Base-by-base conservation (phyloP, 2,329 filamentous ascomycete species). In the Mycosphaerella sp. region DNA sequence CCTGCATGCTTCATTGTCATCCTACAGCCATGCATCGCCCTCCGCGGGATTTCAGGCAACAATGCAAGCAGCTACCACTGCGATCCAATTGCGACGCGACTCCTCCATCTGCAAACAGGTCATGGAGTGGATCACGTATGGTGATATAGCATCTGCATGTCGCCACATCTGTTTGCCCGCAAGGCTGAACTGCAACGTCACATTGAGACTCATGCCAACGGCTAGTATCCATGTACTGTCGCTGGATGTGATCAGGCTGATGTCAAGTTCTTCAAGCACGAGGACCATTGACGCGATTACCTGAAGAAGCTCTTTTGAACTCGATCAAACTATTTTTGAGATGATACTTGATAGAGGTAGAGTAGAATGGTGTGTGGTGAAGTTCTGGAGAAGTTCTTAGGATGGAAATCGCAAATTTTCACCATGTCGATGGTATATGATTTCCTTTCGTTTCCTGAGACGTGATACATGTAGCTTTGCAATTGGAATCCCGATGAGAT, bases 151-250 rank as follows among this genome's bases (percentile, higher is more conserved):
- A 42, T 60, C 34, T 65, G 61, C 49, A 59, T 43, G 23, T 54
- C 55, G 9, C 49, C 41, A 12, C 56, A 39, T 8, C 54, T 56
- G 10, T 65, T 61, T 57, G 45, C 58, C 17, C 59, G 61, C 39
- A 59, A 58, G 26, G 60, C 58, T 10, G 62, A 64, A 8, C 54
- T 65, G 8, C 39, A 62, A 32, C 58, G 59, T 4, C 63, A 66
- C 42, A 61, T 63, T 60, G 41, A 48, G 8, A 61, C 53, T 29
- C 59, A 66, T 29, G 23, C 29, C 2, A 39, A 46, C 1, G 42
- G 32, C 12, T 51, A 46, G 12, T 49, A 49, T 36, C 45, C 48
- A 12, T 63, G 57, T 45, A 56, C 53, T 10, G 31, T 59, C 8
- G 10, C 36, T 17, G 38, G 26, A 11, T 65, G 63, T 39, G 26